Percentiles rank a stretch among this genome's conserved stretches.
Conservation (phyloP, 1,284 basidiomycete genomes). For the Phellinidium pouzarii region DNA sequence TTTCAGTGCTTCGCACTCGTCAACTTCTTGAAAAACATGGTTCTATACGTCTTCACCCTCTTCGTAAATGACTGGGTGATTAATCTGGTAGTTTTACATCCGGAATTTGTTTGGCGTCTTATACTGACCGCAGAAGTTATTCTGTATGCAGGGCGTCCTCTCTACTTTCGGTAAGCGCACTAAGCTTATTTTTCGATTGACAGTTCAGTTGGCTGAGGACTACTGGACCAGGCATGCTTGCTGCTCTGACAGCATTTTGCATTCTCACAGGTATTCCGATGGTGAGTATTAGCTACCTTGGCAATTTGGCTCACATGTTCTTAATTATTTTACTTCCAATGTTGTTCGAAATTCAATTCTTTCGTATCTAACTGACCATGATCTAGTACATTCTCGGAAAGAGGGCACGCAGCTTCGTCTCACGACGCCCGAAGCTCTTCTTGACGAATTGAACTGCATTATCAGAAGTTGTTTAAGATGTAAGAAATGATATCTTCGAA, state of each 20-base stretch:
- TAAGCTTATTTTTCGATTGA: background rate
- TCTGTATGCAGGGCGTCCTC: conserved; percentile 3
- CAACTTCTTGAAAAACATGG: conserved; percentile 40
- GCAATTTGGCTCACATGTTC: too few relatives aligned
- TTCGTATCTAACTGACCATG: background rate
- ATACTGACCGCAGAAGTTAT: too few relatives aligned
- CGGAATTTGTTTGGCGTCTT: too few relatives aligned
- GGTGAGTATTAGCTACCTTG: background rate
- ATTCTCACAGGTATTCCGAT: conserved; percentile 9
- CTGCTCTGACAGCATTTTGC: conserved; percentile 6
- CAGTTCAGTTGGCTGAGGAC: background rate
- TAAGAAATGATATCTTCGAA: background rate
- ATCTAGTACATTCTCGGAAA: conserved; percentile 10
- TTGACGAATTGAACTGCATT: background rate
- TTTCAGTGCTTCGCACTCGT: conserved; percentile 37
- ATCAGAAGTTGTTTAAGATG: background rate
- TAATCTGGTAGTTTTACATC: too few relatives aligned
- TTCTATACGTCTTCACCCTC: conserved; percentile 39
- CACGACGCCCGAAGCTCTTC: conserved; percentile 6
- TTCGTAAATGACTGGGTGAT: conserved; percentile 40
- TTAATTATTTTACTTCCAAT: too few relatives aligned
- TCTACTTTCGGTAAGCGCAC: conserved; percentile 3
- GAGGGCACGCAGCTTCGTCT: conserved; percentile 2
- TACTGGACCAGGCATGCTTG: conserved; percentile 3
- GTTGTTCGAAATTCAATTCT: background rate